Evolutionary conservation across 208 protist genomes (phyloP).

Genomic region (Leishmania tropica): DNA sequence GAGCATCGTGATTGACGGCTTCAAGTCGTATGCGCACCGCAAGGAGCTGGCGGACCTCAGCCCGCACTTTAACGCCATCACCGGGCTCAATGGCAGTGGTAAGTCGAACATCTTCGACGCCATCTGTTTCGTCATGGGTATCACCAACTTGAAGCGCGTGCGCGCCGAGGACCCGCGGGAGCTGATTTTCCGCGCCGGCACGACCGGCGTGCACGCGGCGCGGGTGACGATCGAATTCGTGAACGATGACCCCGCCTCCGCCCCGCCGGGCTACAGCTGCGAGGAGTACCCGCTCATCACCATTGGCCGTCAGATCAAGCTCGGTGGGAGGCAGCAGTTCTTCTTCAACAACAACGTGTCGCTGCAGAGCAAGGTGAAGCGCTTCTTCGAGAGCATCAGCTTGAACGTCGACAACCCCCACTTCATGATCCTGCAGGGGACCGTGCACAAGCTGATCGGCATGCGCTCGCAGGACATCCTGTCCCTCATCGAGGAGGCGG

Average conservation of each 20-base stretch:
- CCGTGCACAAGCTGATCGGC: constrained; percentile 99
- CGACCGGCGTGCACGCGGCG: constrained; percentile 99
- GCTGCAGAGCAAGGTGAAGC: constrained; percentile 97
- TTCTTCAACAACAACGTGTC: constrained; percentile 99
- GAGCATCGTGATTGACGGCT: constrained; percentile 99
- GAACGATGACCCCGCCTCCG: constrained; percentile 95
- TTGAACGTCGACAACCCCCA: constrained; percentile 99
- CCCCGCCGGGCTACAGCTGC: constrained; percentile 98
- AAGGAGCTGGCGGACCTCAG: constrained; percentile 98
- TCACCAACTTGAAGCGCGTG: constrained; percentile 98
- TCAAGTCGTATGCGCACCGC: constrained; percentile 99
- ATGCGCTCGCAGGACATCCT: constrained; percentile 99
- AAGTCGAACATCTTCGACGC: constrained; percentile 99
- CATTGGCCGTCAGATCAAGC: constrained; percentile 97
- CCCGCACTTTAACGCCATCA: constrained; percentile 99
- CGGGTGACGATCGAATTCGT: constrained; percentile 99
- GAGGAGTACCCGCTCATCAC: constrained; percentile 97
- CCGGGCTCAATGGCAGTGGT: constrained; percentile 99
- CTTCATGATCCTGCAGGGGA: constrained; percentile 99
- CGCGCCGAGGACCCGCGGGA: constrained; percentile 97
- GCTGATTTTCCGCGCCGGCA: constrained; percentile 99
- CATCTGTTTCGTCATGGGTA: constrained; percentile 99
- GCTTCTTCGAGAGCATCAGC: constrained; percentile 99
- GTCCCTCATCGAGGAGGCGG: constrained; percentile 99
- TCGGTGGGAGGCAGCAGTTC: constrained; percentile 98